Percentiles rank a stretch among this genome's conserved stretches.
These are phyloP conservation scores for Fusarium sp. DNA, from an alignment of 2,329 filamentous ascomycete genomes.

Conservation along the genomic window DNA sequence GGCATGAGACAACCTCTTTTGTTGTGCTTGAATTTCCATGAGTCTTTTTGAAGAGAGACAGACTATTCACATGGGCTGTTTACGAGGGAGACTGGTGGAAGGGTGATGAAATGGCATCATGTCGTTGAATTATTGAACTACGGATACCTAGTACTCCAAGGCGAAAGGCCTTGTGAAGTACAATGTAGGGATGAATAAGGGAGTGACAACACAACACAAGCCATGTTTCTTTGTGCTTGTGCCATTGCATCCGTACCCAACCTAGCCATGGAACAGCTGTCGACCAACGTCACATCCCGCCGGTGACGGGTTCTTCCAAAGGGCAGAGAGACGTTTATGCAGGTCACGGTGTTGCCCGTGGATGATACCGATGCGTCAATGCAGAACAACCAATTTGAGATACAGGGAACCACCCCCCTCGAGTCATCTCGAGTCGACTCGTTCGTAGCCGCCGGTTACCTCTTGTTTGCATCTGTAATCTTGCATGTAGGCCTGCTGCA, in stretches of 20 bases:
- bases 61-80: neutral
- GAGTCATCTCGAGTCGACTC: neutral
- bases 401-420: slow-evolving; percentile 4
- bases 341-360: slow-evolving; percentile 28
- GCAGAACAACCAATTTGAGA: slow-evolving; percentile 47
- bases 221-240: slow-evolving; percentile 13
- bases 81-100: slow-evolving; percentile 7
- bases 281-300: slow-evolving; percentile 32
- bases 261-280: slow-evolving; percentile 9
- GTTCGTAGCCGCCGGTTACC: slow-evolving; percentile 7
- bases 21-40: slow-evolving; percentile 7
- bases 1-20: slow-evolving; percentile 45
- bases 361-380: slow-evolving; percentile 50
- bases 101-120: slow-evolving; percentile 27
- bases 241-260: neutral
- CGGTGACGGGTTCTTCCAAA: slow-evolving; percentile 25
- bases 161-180: neutral
- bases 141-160: too few relatives aligned
- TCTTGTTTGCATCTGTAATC: slow-evolving; percentile 22
- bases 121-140: slow-evolving; percentile 8
- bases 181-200: neutral
- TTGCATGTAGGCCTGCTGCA: slow-evolving; percentile 26
- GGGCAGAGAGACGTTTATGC: slow-evolving; percentile 24
- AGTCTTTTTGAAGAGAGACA: slow-evolving; percentile 10
- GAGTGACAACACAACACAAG: neutral